Evolutionary conservation across 2,329 filamentous ascomycete species (phyloP).

Genomic region (Xylaria sp.): DNA sequence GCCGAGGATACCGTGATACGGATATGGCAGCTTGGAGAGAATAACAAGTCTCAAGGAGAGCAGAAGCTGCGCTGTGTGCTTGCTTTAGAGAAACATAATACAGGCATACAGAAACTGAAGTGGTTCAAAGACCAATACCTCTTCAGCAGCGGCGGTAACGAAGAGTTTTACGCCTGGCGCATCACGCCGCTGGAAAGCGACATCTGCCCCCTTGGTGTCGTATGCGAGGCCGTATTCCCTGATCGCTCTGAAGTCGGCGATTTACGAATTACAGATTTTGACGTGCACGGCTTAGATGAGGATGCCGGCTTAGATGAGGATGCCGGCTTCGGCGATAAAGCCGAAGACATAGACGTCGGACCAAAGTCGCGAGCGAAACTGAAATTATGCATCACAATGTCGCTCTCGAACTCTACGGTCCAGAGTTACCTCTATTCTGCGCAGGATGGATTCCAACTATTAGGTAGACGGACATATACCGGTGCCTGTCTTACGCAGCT

Average conservation of each 20-base stretch:
- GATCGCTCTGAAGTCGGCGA: slow-evolving; percentile 68
- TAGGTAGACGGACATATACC: slow-evolving; percentile 70
- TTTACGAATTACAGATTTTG: slow-evolving; percentile 84
- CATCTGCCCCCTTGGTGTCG: slow-evolving; percentile 63
- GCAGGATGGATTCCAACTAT: slow-evolving; percentile 57
- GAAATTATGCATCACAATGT: slow-evolving; percentile 73
- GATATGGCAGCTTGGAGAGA: slow-evolving; percentile 67
- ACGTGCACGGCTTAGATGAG: slow-evolving; percentile 57
- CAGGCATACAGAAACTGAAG: slow-evolving; percentile 82
- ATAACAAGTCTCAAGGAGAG: slow-evolving; percentile 28
- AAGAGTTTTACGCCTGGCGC: slow-evolving; percentile 91
- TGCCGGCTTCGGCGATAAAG: slow-evolving; percentile 41
- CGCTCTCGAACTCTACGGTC: slow-evolving; percentile 85
- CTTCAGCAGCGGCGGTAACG: slow-evolving; percentile 86
- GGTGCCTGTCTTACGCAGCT: slow-evolving; percentile 80
- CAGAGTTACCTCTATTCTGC: slow-evolving; percentile 66
- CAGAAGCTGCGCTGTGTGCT: slow-evolving; percentile 62
- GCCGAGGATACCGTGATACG: slow-evolving; percentile 81
- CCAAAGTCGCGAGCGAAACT: slow-evolving; percentile 4
- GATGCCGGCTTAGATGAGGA: slow-evolving; percentile 41
- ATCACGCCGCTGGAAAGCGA: slow-evolving; percentile 64
- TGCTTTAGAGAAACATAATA: slow-evolving; percentile 79
- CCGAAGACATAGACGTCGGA: slow-evolving; percentile 39
- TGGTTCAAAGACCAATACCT: slow-evolving; percentile 80
- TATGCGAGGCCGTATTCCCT: slow-evolving; percentile 66